Conservation (phyloP, 2,329 filamentous ascomycete species). For the Colletotrichum scovillei region DNA sequence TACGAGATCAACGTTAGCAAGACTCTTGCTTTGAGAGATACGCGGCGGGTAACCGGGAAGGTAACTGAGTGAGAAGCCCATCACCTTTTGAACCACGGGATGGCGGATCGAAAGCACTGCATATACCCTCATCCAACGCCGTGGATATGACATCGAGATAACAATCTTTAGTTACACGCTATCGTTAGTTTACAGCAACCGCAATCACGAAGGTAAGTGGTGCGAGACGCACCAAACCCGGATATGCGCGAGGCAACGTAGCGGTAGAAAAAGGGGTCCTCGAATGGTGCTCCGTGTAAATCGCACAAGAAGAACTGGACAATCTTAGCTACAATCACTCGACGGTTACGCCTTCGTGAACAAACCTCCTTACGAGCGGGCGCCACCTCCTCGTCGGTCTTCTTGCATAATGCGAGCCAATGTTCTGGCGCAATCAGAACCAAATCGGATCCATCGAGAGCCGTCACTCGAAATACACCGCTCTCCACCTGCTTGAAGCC, state of each 20-base stretch:
- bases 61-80: neutral
- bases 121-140: constrained; percentile 21
- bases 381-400: constrained; percentile 28
- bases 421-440: constrained; percentile 21
- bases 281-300: constrained; percentile 25
- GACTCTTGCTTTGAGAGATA: too few species aligned
- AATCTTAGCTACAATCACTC: neutral
- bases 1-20: neutral
- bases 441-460: constrained; percentile 26
- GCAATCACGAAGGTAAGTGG: too few species aligned
- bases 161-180: neutral
- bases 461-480: constrained; percentile 26
- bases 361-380: constrained; percentile 25
- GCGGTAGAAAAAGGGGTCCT: constrained; percentile 20
- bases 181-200: neutral
- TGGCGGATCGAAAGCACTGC: neutral
- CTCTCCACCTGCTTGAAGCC: constrained; percentile 14
- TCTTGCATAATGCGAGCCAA: constrained; percentile 27
- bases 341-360: too few species aligned
- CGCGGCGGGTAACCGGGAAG: neutral
- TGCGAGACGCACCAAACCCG: constrained; percentile 9
- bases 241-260: constrained; percentile 27
- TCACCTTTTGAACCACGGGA: neutral
- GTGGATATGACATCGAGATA: constrained; percentile 26
- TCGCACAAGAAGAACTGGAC: constrained; percentile 26